Conservation (phyloP, 2,329 filamentous ascomycete genomes). For the Trichoderma guizhouense region DNA sequence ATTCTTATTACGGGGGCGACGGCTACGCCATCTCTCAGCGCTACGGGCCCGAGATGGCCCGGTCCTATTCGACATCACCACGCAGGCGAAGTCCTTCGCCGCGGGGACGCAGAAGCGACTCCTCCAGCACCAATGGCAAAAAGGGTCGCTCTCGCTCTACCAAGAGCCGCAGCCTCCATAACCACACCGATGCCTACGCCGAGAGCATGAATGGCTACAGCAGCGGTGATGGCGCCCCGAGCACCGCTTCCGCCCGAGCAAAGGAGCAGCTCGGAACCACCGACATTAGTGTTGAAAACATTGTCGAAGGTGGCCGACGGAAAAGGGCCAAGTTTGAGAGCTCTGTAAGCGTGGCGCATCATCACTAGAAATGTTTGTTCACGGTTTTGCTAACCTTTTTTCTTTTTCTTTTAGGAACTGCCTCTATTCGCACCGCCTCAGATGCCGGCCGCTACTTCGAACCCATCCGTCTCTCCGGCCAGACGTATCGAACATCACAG, state of each 20-base stretch:
- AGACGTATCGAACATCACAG: constrained; percentile 69
- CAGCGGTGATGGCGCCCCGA: constrained; percentile 79
- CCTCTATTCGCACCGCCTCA: constrained; percentile 92
- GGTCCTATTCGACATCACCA: constrained; percentile 67
- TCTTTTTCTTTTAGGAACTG: constrained; percentile 64
- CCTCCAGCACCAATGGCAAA: constrained; percentile 59
- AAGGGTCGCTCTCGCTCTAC: constrained; percentile 66
- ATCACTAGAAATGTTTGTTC: not conserved
- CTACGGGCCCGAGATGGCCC: constrained; percentile 59
- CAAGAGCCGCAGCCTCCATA: constrained; percentile 57
- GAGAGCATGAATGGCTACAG: constrained; percentile 75
- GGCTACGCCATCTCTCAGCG: constrained; percentile 49
- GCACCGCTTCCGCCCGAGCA: constrained; percentile 67
- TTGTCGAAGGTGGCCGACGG: constrained; percentile 91
- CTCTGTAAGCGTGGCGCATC: constrained; percentile 65
- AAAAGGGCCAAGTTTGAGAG: constrained; percentile 95
- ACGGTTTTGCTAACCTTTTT: constrained; percentile 32
- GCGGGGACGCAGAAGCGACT: constrained; percentile 73
- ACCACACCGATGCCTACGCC: constrained; percentile 56
- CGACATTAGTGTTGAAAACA: constrained; percentile 97
- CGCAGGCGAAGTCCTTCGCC: constrained; percentile 77
- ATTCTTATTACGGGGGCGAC: constrained; percentile 54
- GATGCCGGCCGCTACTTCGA: constrained; percentile 91
- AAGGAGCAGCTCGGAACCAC: constrained; percentile 90
- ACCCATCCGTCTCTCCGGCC: constrained; percentile 91